phyloP scores from a whole-genome alignment of 2,329 filamentous ascomycete species.

The Dactylonectria macrodidyma region DNA sequence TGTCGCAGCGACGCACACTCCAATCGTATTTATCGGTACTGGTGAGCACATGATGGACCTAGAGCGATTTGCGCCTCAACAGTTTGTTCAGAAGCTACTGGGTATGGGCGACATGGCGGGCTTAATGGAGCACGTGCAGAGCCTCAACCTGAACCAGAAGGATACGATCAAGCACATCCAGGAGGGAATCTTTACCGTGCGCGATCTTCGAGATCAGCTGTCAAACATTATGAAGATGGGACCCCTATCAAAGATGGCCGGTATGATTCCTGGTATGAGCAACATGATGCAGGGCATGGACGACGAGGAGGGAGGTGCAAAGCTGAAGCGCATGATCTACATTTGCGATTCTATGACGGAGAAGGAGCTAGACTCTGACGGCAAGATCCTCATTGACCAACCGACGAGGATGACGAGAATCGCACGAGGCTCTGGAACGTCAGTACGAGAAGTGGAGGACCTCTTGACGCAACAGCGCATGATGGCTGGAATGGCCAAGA shows the following conservation, averaged over 20 bases:
- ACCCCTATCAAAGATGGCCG: constrained; percentile 95
- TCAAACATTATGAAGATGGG: constrained; percentile 99
- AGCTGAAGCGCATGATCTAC: constrained; percentile 98
- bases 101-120: constrained; percentile 98
- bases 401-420: constrained; percentile 94
- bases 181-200: constrained; percentile 95
- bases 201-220: constrained; percentile 94
- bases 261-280: constrained; percentile 97
- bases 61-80: constrained; percentile 91
- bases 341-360: constrained; percentile 99
- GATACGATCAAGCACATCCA: constrained; percentile 99
- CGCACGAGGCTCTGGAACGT: constrained; percentile 90
- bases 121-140: constrained; percentile 95
- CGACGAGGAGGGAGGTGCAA: constrained; percentile 93
- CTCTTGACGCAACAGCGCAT: constrained; percentile 97
- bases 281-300: constrained; percentile 97
- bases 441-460: constrained; percentile 93
- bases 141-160: constrained; percentile 95
- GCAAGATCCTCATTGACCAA: constrained; percentile 93
- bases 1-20: constrained; percentile 94
- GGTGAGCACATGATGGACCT: constrained; percentile 97
- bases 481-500: constrained; percentile 99
- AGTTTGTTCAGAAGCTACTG: constrained; percentile 93
- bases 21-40: constrained; percentile 98
- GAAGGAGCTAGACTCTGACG: constrained; percentile 95